A percentile compares a stretch with the other conserved stretches of the same genome.
These are phyloP conservation scores for Ogataea degrootiae DNA, from an alignment of 805 yeast genomes.

Conservation along the genomic window DNA sequence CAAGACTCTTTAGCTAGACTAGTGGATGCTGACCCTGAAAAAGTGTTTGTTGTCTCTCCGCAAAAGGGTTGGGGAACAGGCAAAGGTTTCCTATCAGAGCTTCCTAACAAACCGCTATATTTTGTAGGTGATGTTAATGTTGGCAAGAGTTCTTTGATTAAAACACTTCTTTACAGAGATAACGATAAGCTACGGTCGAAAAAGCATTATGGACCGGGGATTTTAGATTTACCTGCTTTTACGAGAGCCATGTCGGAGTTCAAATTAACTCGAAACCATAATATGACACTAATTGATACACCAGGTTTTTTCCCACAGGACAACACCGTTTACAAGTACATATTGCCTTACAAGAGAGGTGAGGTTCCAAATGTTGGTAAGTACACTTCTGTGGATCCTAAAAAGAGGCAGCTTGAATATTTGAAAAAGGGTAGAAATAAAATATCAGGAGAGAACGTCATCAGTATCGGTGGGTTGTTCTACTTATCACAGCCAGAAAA, in stretches of 20 bases:
- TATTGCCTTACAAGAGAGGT: conserved; percentile 13
- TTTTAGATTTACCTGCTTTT: conserved; percentile 60
- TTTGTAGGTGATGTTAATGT: conserved; percentile 64
- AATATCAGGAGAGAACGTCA: conserved; percentile 20
- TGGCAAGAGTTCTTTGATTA: conserved; percentile 64
- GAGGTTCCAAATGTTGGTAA: conserved; percentile 2
- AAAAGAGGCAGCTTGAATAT: conserved; percentile 1
- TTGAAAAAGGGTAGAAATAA: conserved; percentile 4
- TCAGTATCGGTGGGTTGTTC: conserved; percentile 57
- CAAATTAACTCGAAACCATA: conserved; percentile 23
- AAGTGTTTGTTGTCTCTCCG: conserved; percentile 48
- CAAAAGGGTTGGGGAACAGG: conserved; percentile 47
- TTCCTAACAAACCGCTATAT: conserved; percentile 39
- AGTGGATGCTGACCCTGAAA: conserved; percentile 25
- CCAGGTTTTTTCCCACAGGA: conserved; percentile 38
- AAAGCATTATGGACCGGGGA: conserved; percentile 38
- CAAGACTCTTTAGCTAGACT: conserved; percentile 26
- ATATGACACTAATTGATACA: conserved; percentile 34
- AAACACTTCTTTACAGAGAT: conserved; percentile 32
- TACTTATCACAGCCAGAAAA: conserved; percentile 50
- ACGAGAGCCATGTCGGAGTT: conserved; percentile 52
- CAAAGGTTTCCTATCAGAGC: conserved; percentile 29
- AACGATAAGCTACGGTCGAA: conserved; percentile 20
- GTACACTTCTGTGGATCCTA: conserved; percentile 5
- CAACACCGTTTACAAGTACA: conserved; percentile 28